Base-by-base conservation (phyloP, 768 basidiomycete species). In the Neoboletus subvelutipes region DNA sequence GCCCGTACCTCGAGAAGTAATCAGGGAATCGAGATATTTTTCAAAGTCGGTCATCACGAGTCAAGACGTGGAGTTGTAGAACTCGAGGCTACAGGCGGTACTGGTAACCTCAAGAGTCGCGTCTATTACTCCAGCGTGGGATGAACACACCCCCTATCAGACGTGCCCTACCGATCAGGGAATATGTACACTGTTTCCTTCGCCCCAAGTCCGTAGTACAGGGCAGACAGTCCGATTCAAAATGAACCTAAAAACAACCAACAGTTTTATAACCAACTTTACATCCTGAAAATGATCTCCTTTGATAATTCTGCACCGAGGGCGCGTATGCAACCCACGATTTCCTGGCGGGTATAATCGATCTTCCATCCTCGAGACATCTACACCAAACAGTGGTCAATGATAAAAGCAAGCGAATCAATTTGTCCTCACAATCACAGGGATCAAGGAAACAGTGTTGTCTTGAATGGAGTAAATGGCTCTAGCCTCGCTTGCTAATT, bases 291-390 rank as follows among this genome's bases (percentile, higher is more conserved):
- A 37, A 76, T 62, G 13, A 83, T 65, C 36, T 76, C 72, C 61
- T 63, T 71, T 7, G 80, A 70, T 28, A 83, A 45, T 36, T 76
- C 74, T n/a, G 56, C 37, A 6, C 83, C 81, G 33, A 84, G 64
- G 3, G 74, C 79, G 37, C 65, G 68, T 24, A 82, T 68, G 56
- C 81, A 83, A n/a, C 65, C 62, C 13, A 75, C 61, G 26, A 81
- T 69, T 31, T 74, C 76, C 13, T 64, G 49, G 18, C 75, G 73
- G 18, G 69, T 58, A 46, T 73, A 57, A 17, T 66, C 54, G 17
- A 63, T 60, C 5, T 66, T 59, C 71, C 78, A 75, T 45, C 69
- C 58, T 39, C 24, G 7, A 12, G 63, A 58, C 69, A 64, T 50
- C 69, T 69, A 22, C 26, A 22, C 17, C 31, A 60, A 52, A 15